phyloP scores from a whole-genome alignment of 495 filamentous ascomycete genomes.

The Lepidopterella palustris region DNA sequence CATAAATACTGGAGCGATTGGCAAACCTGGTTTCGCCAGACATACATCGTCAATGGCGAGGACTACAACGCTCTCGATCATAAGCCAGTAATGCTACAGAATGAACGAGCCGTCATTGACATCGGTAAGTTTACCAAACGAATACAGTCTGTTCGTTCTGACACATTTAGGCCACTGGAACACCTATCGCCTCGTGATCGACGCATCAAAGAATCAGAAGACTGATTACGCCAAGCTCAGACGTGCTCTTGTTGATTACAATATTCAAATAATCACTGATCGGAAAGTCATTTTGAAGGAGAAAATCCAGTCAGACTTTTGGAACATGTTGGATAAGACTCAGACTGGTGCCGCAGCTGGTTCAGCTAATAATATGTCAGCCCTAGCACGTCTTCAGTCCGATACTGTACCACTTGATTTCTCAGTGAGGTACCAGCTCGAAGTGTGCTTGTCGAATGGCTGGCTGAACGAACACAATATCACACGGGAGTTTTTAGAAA shows the following conservation, averaged over 20 bases:
- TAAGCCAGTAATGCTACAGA: conserved; percentile 50
- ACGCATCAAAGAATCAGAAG: conserved; percentile 22
- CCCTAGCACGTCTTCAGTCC: conserved; percentile 2
- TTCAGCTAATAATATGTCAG: conserved; percentile 35
- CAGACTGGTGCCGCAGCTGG: conserved; percentile 11
- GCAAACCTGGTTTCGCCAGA: conserved; percentile 71
- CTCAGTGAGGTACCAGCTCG: conserved; percentile 77
- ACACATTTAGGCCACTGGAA: conserved; percentile 55
- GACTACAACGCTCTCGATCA: conserved; percentile 30
- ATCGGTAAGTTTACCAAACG: conserved; percentile 49
- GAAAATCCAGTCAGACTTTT: conserved; percentile 38
- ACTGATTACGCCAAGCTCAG: conserved; percentile 33
- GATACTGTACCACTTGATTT: conserved; percentile 50
- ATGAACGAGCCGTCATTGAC: conserved; percentile 57
- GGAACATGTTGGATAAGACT: conserved; percentile 46
- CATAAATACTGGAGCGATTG: conserved; percentile 52
- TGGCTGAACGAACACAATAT: conserved; percentile 76
- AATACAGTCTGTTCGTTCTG: conserved; percentile 36
- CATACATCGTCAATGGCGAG: conserved; percentile 52
- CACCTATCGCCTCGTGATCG: conserved; percentile 54
- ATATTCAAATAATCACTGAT: conserved; percentile 41
- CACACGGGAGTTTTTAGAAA: conserved; percentile 54
- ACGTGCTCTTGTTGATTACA: conserved; percentile 59
- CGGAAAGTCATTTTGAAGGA: conserved; percentile 30
- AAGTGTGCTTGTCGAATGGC: conserved; percentile 79